Conservation (phyloP, 2,329 filamentous ascomycete genomes). For the Xylaria sp. region DNA sequence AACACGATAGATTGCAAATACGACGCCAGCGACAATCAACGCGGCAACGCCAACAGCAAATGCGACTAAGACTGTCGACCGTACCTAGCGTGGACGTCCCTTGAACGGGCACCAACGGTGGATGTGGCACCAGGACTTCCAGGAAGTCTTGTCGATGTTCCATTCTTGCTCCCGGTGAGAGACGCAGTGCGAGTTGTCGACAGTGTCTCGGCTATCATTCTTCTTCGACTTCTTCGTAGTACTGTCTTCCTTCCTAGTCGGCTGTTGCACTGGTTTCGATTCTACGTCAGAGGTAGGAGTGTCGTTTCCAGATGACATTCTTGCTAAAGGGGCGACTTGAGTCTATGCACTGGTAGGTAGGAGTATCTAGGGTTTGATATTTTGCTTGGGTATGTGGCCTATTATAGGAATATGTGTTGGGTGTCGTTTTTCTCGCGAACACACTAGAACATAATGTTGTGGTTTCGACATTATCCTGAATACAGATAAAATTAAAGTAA, state of each 20-base stretch:
- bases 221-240: conserved; percentile 3
- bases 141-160: conserved; percentile 20
- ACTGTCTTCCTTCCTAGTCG: background rate
- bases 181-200: conserved; percentile 9
- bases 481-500: too few relatives aligned
- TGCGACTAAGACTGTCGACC: conserved; percentile 13
- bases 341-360: background rate
- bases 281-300: background rate
- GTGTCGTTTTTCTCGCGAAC: background rate
- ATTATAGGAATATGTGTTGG: background rate
- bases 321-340: background rate
- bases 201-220: background rate
- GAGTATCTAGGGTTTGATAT: background rate
- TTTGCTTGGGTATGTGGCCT: background rate
- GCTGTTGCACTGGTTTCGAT: background rate
- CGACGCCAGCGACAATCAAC: conserved; percentile 1
- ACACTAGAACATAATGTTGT: too few relatives aligned
- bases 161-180: conserved; percentile 10
- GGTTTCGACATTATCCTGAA: too few relatives aligned
- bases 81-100: conserved; percentile 28
- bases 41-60: conserved; percentile 5
- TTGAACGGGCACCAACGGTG: conserved; percentile 25
- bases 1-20: conserved; percentile 25
- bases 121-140: conserved; percentile 3
- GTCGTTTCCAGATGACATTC: conserved; percentile 13